Evolutionary conservation across 1,139 yeast genomes (phyloP).

Genomic region (Debaryomyces coudertii): DNA sequence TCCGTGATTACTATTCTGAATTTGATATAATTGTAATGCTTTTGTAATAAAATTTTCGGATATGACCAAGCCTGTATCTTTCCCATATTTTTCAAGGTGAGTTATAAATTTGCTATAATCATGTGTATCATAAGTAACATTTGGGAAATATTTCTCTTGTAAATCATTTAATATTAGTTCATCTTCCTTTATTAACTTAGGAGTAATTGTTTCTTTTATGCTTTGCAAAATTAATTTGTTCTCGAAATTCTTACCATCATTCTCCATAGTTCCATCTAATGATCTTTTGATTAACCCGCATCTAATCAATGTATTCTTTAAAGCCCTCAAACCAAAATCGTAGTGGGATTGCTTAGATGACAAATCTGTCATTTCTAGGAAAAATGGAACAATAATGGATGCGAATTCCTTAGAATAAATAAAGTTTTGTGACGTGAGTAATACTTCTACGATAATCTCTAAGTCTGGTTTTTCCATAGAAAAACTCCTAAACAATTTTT

Average conservation of each 20-base stretch:
- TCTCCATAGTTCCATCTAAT: slow-evolving; percentile 5
- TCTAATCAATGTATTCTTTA: slow-evolving; percentile 64
- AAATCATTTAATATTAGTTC: slow-evolving; percentile 38
- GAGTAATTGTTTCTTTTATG: slow-evolving; percentile 61
- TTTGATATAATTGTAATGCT: slow-evolving; percentile 62
- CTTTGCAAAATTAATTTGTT: slow-evolving; percentile 52
- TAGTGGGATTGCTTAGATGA: slow-evolving; percentile 71
- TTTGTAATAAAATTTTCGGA: slow-evolving; percentile 56
- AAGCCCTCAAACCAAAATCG: slow-evolving; percentile 86
- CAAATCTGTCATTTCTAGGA: slow-evolving; percentile 39
- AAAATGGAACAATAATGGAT: slow-evolving; percentile 56
- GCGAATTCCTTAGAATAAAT: slow-evolving; percentile 51
- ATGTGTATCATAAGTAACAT: slow-evolving; percentile 15
- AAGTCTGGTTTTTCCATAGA: slow-evolving; percentile 78
- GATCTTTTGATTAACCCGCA: slow-evolving; percentile 57
- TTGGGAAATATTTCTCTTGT: slow-evolving; percentile 30
- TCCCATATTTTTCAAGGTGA: slow-evolving; percentile 19
- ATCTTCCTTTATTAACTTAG: slow-evolving; percentile 64
- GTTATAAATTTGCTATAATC: slow-evolving; percentile 22
- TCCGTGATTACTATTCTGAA: slow-evolving; percentile 75
- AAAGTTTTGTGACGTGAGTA: slow-evolving; percentile 77
- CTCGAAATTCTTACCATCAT: slow-evolving; percentile 30
- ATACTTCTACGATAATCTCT: slow-evolving; percentile 67
- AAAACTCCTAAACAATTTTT: slow-evolving; percentile 74
- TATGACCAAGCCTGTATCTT: slow-evolving; percentile 24